A percentile compares a stretch with the other conserved stretches of the same genome.
phyloP scores from a whole-genome alignment of 352 stramenopile species.

The Blastocystis sp. region DNA sequence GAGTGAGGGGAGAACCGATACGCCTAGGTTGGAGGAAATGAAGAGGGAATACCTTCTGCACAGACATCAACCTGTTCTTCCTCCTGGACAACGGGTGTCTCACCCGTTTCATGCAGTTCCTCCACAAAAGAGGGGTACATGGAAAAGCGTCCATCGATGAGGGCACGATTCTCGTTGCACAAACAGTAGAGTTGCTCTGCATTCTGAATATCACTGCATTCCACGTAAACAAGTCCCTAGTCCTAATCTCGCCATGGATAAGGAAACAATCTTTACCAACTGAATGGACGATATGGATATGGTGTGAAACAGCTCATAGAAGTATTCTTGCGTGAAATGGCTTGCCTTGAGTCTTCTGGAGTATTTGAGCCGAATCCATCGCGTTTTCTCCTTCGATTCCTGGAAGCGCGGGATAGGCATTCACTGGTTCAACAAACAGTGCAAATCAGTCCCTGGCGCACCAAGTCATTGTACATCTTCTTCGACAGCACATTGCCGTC shows the following conservation, averaged over 20 bases:
- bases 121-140: constrained; percentile 32
- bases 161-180: neutral
- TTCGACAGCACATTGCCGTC: constrained; percentile 95
- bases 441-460: constrained; percentile 87
- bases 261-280: constrained; percentile 26
- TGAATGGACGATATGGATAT: neutral
- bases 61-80: neutral
- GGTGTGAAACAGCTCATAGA: constrained; percentile 33
- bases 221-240: constrained; percentile 29
- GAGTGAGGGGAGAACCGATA: neutral
- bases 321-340: constrained; percentile 35
- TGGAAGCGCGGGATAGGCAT: neutral
- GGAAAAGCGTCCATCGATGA: constrained; percentile 15
- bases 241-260: neutral
- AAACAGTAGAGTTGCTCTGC: neutral
- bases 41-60: neutral
- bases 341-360: neutral
- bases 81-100: neutral
- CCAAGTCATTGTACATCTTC: constrained; percentile 95
- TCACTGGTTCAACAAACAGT: neutral
- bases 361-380: constrained; percentile 24
- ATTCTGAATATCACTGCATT: neutral
- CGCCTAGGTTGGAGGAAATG: neutral
- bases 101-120: neutral
- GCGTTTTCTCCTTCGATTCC: neutral